These are phyloP conservation scores for Xylariaceae sp. DNA, from an alignment of 2,329 filamentous ascomycete species.

Conservation along the genomic window DNA sequence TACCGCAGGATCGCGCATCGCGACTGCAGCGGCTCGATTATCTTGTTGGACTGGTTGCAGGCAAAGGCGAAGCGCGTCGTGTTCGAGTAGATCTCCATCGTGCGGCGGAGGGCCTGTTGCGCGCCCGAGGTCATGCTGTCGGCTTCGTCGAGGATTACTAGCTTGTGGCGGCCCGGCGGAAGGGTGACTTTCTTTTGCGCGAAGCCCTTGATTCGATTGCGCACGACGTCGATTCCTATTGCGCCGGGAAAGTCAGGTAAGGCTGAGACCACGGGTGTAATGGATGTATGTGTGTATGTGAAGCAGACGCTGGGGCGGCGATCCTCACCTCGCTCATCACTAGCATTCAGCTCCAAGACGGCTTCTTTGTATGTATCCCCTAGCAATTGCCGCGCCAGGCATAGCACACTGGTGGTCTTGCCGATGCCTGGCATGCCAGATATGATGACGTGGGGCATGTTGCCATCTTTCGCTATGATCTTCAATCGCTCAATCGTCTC, in stretches of 20 bases:
- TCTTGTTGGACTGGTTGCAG: constrained; percentile 98
- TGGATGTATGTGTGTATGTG: too few species aligned
- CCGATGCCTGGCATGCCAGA: constrained; percentile 99
- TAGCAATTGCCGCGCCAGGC: constrained; percentile 84
- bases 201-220: constrained; percentile 96
- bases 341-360: constrained; percentile 92
- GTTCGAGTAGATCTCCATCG: constrained; percentile 98
- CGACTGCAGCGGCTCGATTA: constrained; percentile 97
- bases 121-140: constrained; percentile 98
- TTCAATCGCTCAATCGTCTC: constrained; percentile 97
- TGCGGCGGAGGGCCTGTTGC: constrained; percentile 88
- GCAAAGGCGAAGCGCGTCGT: constrained; percentile 97
- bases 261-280: not conserved
- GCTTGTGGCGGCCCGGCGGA: constrained; percentile 83
- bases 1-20: constrained; percentile 95
- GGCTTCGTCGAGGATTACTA: constrained; percentile 96
- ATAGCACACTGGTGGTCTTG: constrained; percentile 94
- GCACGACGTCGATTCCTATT: constrained; percentile 87
- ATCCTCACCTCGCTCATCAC: constrained; percentile 74
- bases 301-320: not conserved
- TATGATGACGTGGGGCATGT: constrained; percentile 99
- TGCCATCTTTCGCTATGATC: constrained; percentile 96
- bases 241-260: not conserved
- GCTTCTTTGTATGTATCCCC: constrained; percentile 96
- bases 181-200: constrained; percentile 98